Conservation (phyloP, 805 yeast genomes). For the Ogataea nitratoaversa region DNA sequence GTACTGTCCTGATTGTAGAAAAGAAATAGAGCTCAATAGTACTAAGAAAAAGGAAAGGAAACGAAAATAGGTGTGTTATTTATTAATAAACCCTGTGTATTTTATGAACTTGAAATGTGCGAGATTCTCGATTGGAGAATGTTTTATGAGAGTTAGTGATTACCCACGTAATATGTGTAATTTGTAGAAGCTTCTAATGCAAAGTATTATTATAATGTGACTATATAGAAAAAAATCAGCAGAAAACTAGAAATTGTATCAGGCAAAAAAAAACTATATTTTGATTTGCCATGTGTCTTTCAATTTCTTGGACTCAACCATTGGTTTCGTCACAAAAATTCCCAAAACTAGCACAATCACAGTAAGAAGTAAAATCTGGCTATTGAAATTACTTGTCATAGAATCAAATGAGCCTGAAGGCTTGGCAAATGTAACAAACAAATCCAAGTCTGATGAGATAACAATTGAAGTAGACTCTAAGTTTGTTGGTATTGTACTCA, state of each 20-base stretch:
- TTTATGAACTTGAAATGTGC: no score
- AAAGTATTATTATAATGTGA: no score
- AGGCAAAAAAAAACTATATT: conserved; percentile 1
- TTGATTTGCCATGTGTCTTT: conserved; percentile 44
- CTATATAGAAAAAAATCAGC: background rate
- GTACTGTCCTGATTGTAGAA: conserved; percentile 89
- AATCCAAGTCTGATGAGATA: conserved; percentile 61
- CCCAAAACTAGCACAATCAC: conserved; percentile 46
- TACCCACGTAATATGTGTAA: no score
- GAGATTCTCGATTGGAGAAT: background rate
- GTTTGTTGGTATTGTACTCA: conserved; percentile 54
- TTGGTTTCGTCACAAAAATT: conserved; percentile 50
- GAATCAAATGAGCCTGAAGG: conserved; percentile 86
- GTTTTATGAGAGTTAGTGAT: background rate
- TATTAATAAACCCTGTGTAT: background rate
- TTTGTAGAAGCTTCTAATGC: no score
- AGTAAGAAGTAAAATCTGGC: conserved; percentile 56
- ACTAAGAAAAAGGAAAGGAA: conserved; percentile 24
- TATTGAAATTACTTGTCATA: conserved; percentile 64
- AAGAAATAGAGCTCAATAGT: conserved; percentile 23
- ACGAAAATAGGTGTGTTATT: conserved; percentile 8
- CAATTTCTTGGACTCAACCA: conserved; percentile 50
- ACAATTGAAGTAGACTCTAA: conserved; percentile 80
- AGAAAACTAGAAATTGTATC: no score
- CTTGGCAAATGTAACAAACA: conserved; percentile 70